phyloP scores from a whole-genome alignment of 2,329 filamentous ascomycete species.

The Penicillium sp. region DNA sequence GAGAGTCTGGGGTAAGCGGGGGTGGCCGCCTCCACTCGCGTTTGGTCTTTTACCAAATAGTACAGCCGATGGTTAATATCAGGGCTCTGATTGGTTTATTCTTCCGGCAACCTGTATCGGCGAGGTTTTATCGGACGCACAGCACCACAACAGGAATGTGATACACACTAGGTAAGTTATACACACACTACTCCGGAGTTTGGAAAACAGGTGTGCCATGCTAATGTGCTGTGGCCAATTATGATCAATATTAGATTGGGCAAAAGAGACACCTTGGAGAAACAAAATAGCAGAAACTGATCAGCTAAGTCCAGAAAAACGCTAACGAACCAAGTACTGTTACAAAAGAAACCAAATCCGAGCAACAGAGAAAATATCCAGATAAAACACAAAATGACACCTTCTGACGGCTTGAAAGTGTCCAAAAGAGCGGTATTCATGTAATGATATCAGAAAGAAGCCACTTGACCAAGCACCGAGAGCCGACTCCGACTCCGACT shows the following conservation, averaged over 20 bases:
- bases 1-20: slow-evolving; percentile 25
- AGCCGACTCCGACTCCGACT: not conserved
- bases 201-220: not conserved
- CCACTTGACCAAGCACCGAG: not conserved
- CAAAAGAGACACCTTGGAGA: not conserved
- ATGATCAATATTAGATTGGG: not conserved
- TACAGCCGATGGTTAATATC: slow-evolving; percentile 18
- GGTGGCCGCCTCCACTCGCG: slow-evolving; percentile 4
- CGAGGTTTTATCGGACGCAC: not conserved
- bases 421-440: not conserved
- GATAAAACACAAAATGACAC: not conserved
- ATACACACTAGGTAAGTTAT: too few species aligned
- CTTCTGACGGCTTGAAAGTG: not conserved
- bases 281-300: not conserved
- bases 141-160: not conserved
- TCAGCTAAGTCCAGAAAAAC: not conserved
- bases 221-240: not conserved
- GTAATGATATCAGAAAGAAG: not conserved
- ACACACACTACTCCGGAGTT: not conserved
- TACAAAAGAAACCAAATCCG: not conserved
- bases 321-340: not conserved
- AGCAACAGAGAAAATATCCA: not conserved
- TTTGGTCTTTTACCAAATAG: slow-evolving; percentile 5
- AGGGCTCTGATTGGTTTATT: slow-evolving; percentile 16
- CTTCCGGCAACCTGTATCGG: slow-evolving; percentile 11